Evolutionary conservation across 192 early-diverging fungal species (phyloP), one percentile per base, ranked within the genome.

Genomic region (Umbelopsis isabellina): DNA sequence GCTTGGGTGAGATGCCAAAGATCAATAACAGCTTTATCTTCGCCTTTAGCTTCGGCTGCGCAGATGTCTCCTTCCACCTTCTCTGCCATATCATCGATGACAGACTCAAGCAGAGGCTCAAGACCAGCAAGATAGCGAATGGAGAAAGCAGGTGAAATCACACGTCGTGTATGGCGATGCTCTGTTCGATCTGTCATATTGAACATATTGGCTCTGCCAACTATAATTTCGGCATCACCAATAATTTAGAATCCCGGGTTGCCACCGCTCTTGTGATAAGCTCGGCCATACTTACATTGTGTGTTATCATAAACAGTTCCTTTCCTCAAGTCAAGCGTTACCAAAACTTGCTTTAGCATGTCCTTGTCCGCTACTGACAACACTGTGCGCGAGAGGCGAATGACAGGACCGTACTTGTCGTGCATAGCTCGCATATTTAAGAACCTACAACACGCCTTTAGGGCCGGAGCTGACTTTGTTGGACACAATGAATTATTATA

Each of bases 121-220:
- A 87, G 70, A 13, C 78, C 79, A 20, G 75, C 67, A n/a, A 85
- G 70, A 61, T 85, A 82, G 33, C 75, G 66, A 46, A 84, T 50
- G 11, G 79, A 75, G 49, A 86, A 86, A 25, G 82, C 80, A 30
- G 84, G 84, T 1, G 83, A 71, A 10, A 87, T 55, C 1, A 80
- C 49, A 33, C 79, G 80, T 70, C 86, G 47, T 16, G 69, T 53
- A 11, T 75, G 68, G 37, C 80, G 80, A 68, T 83, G 82, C 11
- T 73, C 51, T 22, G 72, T 52, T 49, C 71, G 72, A 21, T 80
- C 69, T 21, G 69, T 70, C n/a, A 73, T 71, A 30, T 66, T 76
- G 46, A 83, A 83, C 20, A 78, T 16, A 8, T 49, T 74, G 30
- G 55, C 13, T 35, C 25, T 21, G 18, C 45, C 33, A 67, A 47